Evolutionary conservation across 108 stramenopile species (phyloP).

Genomic region (Cyclostephanos tholiformis): DNA sequence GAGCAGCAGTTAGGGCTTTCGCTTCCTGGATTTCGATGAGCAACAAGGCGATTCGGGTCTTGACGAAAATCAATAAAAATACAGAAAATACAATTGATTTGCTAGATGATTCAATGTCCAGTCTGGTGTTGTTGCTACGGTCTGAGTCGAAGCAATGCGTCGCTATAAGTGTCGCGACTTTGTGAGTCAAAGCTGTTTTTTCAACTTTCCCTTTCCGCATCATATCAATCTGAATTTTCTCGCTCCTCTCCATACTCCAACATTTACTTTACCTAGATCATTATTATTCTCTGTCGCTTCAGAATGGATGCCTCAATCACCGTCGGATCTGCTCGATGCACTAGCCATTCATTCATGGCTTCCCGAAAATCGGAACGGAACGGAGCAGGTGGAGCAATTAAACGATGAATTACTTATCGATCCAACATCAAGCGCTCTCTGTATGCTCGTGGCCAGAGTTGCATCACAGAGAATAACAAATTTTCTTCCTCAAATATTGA

Average conservation of each 20-base stretch:
- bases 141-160: constrained; percentile 23
- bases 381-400: background rate
- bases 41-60: constrained; percentile 9
- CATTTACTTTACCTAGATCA: constrained; percentile 4
- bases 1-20: constrained; percentile 22
- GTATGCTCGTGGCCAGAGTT: constrained; percentile 17
- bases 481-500: constrained; percentile 22
- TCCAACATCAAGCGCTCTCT: constrained; percentile 16
- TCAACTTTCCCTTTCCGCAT: background rate
- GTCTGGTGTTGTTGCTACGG: constrained; percentile 13
- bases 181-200: constrained; percentile 15
- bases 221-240: background rate
- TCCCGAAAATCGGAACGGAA: background rate
- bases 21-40: constrained; percentile 20
- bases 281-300: constrained; percentile 4
- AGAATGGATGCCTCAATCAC: constrained; percentile 11
- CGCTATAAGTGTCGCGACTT: constrained; percentile 18
- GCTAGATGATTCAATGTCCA: constrained; percentile 4
- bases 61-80: constrained; percentile 5
- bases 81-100: background rate
- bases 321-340: constrained; percentile 20
- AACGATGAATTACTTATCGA: constrained; percentile 1
- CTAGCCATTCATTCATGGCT: constrained; percentile 3
- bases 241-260: background rate
- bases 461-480: constrained; percentile 11